Evolutionary conservation across 1,284 basidiomycete species (phyloP), one percentile per base, ranked within the genome.

Genomic region (Flammula alnicola): DNA sequence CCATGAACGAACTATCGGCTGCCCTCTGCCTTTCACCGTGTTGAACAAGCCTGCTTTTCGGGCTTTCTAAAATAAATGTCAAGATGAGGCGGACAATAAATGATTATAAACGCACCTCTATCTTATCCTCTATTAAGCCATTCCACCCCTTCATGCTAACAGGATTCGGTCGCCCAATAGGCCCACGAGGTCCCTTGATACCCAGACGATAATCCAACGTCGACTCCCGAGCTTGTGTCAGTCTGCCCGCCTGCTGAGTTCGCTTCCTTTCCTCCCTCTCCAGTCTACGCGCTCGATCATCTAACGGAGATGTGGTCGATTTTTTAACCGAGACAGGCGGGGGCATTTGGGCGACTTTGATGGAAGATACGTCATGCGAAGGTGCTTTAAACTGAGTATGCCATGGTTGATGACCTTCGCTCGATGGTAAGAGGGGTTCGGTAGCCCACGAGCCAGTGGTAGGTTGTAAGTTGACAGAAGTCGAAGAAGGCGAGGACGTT

Each of bases 181-280:
- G 59, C 43, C 62, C 66, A 12, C 63, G 60, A 10, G 63, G 59
- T 8, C 66, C 67, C 52, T 75, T 74, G 54, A 84, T 72, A 10
- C 81, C 81, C 23, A 81, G 66, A 20, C 78, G 78, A 68, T 94
- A 93, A 65, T 94, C 91, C 51, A 94, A 61, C 1, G 82, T 91
- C 2, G 79, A 81, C 61, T 94, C 91, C 22, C 79, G 73, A 1
- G 90, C 90, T 42, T 73, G 71, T 3, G 78, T 79, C n/a, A 92
- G 67, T 47, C 87, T 70, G 2, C 77, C 78, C 17, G 76, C 83
- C 16, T 76, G 71, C 57, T 78, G 75, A 19, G 72, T 74, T 36
- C 80, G 72, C 61, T 79, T 81, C 60, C 74, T 71, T 10, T 73
- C 66, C 43, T 85, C 81, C 43, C 76, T 76, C 44, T 82, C 77